Percentiles rank a stretch among this genome's conserved stretches.
phyloP scores from a whole-genome alignment of 2,329 filamentous ascomycete genomes.

The Epichloe coenophiala region DNA sequence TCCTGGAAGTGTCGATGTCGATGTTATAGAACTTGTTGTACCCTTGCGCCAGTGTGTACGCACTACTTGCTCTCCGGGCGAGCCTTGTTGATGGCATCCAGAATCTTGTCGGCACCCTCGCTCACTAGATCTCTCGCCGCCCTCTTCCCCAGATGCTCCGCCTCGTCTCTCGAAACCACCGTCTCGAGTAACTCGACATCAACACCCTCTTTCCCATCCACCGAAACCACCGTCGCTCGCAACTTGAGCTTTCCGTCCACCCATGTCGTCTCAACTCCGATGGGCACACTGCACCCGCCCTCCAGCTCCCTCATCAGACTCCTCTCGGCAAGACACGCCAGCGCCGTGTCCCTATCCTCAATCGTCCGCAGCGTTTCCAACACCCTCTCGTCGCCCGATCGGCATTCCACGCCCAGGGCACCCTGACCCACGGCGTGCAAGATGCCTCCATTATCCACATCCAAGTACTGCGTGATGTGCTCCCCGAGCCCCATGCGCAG shows the following conservation, averaged over 20 bases:
- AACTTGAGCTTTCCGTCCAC: constrained; percentile 49
- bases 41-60: not conserved
- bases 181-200: constrained; percentile 51
- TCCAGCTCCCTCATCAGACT: constrained; percentile 77
- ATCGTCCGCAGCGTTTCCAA: constrained; percentile 48
- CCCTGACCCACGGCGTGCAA: constrained; percentile 91
- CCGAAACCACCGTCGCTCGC: constrained; percentile 67
- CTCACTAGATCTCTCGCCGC: constrained; percentile 62
- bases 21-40: not conserved
- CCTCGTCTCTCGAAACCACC: constrained; percentile 51
- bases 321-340: constrained; percentile 67
- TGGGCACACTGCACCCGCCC: constrained; percentile 92
- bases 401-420: constrained; percentile 73
- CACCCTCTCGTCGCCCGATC: constrained; percentile 54
- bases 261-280: constrained; percentile 79
- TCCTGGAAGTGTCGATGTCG: too few relatives aligned
- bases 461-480: constrained; percentile 70
- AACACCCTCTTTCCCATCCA: constrained; percentile 65
- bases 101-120: constrained; percentile 68
- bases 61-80: constrained; percentile 13
- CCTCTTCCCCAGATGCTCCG: constrained; percentile 63
- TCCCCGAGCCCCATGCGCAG: constrained; percentile 56
- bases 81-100: constrained; percentile 58
- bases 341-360: constrained; percentile 49
- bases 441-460: constrained; percentile 57